Evolutionary conservation across 148 eudicot species (phyloP).

Genomic region (Rhododendron simsii): DNA sequence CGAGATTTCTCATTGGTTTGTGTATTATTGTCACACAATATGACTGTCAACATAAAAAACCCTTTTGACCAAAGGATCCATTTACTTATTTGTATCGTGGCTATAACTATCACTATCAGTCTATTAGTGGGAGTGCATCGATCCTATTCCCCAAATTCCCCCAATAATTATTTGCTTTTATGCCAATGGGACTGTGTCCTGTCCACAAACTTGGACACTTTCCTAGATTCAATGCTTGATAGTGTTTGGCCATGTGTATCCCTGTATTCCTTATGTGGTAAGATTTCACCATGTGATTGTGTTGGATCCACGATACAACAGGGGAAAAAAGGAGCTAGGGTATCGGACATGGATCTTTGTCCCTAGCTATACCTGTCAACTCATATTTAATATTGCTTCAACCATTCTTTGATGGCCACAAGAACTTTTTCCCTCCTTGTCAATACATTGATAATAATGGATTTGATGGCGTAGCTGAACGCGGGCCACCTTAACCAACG

Average conservation of each 20-base stretch:
- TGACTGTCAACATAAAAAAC: too few relatives aligned
- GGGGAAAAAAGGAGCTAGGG: background rate
- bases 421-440: background rate
- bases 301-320: background rate
- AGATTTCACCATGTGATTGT: background rate
- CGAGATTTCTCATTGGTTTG: too few relatives aligned
- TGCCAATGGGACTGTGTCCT: background rate
- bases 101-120: background rate
- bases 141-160: background rate
- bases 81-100: background rate
- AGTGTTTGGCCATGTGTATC: background rate
- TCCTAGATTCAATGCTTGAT: slow-evolving; percentile 5
- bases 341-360: background rate
- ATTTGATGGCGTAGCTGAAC: background rate
- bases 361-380: background rate
- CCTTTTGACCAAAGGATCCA: background rate
- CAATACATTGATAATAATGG: background rate
- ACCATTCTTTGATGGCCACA: background rate
- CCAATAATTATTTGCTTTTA: background rate
- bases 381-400: background rate
- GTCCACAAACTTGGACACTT: background rate
- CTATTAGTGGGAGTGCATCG: background rate
- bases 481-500: background rate
- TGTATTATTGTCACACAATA: too few relatives aligned
- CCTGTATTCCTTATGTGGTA: background rate